Percentiles rank a stretch among this genome's conserved stretches.
These are phyloP conservation scores for Pestalotiopsis sp. DNA, from an alignment of 2,329 filamentous ascomycete genomes.

Conservation along the genomic window DNA sequence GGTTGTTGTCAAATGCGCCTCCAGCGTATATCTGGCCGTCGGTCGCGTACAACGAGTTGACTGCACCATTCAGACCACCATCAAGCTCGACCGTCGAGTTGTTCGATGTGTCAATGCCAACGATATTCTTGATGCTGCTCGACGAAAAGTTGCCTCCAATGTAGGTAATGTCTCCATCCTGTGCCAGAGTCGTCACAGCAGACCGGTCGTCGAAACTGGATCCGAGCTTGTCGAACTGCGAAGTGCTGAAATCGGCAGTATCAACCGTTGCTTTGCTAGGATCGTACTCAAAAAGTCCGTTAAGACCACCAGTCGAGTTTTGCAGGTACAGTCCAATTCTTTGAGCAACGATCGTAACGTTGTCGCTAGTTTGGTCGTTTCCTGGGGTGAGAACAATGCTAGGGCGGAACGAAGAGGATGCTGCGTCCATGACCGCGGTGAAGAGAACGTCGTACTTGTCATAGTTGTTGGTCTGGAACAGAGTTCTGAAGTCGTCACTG, in stretches of 20 bases:
- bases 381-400: slow-evolving; percentile 76
- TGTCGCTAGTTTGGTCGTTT: slow-evolving; percentile 59
- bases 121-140: slow-evolving; percentile 71
- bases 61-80: slow-evolving; percentile 78
- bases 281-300: slow-evolving; percentile 89
- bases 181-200: slow-evolving; percentile 69
- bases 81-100: slow-evolving; percentile 63
- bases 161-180: slow-evolving; percentile 67
- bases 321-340: slow-evolving; percentile 77
- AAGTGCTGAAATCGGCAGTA: slow-evolving; percentile 66
- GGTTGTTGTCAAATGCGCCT: slow-evolving; percentile 80
- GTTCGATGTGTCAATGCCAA: slow-evolving; percentile 69
- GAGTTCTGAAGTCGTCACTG: slow-evolving; percentile 47
- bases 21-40: slow-evolving; percentile 75
- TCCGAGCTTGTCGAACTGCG: slow-evolving; percentile 77
- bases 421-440: slow-evolving; percentile 80
- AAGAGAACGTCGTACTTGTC: slow-evolving; percentile 97
- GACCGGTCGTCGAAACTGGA: slow-evolving; percentile 69
- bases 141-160: slow-evolving; percentile 85
- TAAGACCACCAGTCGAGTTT: slow-evolving; percentile 77
- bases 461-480: slow-evolving; percentile 92
- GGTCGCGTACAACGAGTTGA: slow-evolving; percentile 72
- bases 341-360: slow-evolving; percentile 85
- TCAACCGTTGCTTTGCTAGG: slow-evolving; percentile 62
- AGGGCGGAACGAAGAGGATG: slow-evolving; percentile 73